Conservation (phyloP, 495 filamentous ascomycete genomes). For the Neurospora cerealis region DNA sequence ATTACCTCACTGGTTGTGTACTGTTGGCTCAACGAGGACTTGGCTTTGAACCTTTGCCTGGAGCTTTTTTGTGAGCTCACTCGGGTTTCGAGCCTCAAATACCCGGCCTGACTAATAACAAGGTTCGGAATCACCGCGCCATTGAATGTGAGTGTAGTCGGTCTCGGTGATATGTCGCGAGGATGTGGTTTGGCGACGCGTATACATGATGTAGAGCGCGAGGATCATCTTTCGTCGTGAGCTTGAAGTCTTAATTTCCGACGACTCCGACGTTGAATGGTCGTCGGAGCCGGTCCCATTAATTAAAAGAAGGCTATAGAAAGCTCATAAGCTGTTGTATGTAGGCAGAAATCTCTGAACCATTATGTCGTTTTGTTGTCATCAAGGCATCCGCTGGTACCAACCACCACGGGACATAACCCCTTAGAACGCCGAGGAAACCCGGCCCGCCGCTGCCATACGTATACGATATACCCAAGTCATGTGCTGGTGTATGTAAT, state of each 20-base stretch:
- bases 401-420: background rate
- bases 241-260: background rate
- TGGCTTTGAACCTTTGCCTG: background rate
- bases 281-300: background rate
- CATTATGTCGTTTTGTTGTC: constrained; percentile 1
- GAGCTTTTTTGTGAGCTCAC: background rate
- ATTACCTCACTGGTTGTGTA: background rate
- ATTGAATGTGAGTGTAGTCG: background rate
- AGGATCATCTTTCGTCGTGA: background rate
- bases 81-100: background rate
- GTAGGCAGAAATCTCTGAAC: background rate
- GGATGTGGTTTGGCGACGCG: background rate
- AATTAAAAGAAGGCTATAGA: background rate
- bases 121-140: background rate
- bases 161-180: background rate
- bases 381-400: constrained; percentile 5
- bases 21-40: background rate
- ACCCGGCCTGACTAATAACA: background rate
- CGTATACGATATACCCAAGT: constrained; percentile 18
- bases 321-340: background rate
- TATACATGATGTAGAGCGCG: background rate
- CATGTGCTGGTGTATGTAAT: constrained; percentile 8
- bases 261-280: background rate
- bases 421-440: constrained; percentile 12
- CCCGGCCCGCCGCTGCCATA: constrained; percentile 1